Evolutionary conservation across 208 protist genomes (phyloP), one percentile per base, ranked within the genome.

Genomic region (Wallacemonas collosoma): DNA sequence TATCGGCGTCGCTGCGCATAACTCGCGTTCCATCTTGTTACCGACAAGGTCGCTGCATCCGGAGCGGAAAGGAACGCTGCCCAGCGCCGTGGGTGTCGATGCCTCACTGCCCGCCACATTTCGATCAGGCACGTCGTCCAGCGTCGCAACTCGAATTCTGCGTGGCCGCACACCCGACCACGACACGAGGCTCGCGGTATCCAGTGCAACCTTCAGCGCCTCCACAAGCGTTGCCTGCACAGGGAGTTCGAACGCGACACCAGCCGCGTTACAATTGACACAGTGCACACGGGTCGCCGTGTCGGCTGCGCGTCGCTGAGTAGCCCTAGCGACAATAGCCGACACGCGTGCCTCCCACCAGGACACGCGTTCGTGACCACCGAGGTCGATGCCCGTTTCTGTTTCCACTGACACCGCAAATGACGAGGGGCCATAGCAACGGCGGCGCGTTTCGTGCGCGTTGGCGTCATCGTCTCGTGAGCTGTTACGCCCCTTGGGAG

Each of bases 161-260:
- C 9, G 9, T 17, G 53, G 11, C 9, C 14, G 14, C 11, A 57
- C 17, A n/a, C 53, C 53, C 14, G 53, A 57, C 15, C 53, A 57
- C 53, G 53, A 6, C 53, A 57, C 72, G 26, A 82, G 67, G 61
- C 86, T 81, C 56, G 81, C 81, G 66, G 77, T 58, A 68, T 87
- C 75, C 53, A 89, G 81, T 43, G 86, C 48, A 39, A 90, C 43
- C 3, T 72, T 68, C n/a, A 81, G 48, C 8, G 75, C 44, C 54
- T 90, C 86, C 17, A 93, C 35, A 6, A 83, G 2, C 1, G 87
- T 36, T 11, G 89, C 55, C n/a, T 77, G 39, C 58, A 71, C 12
- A 60, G 80, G 76, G 43, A 83, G 55, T 2, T 73, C 53, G 26
- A 57, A 57, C 14, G 14, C 17, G 53, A 57, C 17, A 36, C 53